These are phyloP conservation scores for Pythium oligandrum DNA, from an alignment of 352 stramenopile genomes.

Conservation along the genomic window DNA sequence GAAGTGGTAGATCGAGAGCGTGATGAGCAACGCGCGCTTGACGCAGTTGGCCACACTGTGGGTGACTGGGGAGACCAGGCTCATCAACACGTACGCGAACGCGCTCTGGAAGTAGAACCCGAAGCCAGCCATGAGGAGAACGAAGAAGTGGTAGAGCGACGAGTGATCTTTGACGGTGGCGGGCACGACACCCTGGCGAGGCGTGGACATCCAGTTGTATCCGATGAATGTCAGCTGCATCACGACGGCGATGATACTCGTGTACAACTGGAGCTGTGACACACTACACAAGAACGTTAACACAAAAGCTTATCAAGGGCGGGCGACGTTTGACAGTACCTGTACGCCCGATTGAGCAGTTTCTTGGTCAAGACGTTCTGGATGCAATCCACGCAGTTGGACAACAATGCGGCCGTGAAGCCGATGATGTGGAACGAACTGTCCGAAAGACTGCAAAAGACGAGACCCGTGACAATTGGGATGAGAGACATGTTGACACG, in stretches of 20 bases:
- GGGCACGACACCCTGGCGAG: slow-evolving; percentile 18
- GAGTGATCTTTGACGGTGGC: slow-evolving; percentile 27
- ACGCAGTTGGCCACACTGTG: slow-evolving; percentile 90
- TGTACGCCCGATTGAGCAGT: slow-evolving; percentile 76
- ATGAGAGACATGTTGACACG: slow-evolving; percentile 83
- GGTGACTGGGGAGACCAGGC: slow-evolving; percentile 86
- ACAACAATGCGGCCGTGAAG: slow-evolving; percentile 84
- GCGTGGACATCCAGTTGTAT: slow-evolving; percentile 53
- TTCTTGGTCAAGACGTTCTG: slow-evolving; percentile 91
- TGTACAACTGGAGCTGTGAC: slow-evolving; percentile 89
- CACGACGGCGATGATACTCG: slow-evolving; percentile 74
- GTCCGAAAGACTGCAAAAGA: slow-evolving; percentile 86
- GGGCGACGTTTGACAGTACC: slow-evolving; percentile 29
- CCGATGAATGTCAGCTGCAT: slow-evolving; percentile 83
- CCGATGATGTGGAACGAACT: slow-evolving; percentile 84
- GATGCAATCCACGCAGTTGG: slow-evolving; percentile 90
- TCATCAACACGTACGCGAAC: slow-evolving; percentile 90
- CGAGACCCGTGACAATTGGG: slow-evolving; percentile 79
- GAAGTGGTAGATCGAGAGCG: slow-evolving; percentile 89
- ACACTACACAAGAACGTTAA: slow-evolving; percentile 23
- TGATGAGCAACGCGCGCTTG: slow-evolving; percentile 88
- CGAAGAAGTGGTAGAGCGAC: slow-evolving; percentile 34
- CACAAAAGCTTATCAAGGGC: not conserved
- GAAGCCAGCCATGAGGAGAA: slow-evolving; percentile 65
- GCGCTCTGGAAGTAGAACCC: slow-evolving; percentile 90